Evolutionary conservation across 805 yeast species (phyloP).

Genomic region (Lachancea quebecensis): DNA sequence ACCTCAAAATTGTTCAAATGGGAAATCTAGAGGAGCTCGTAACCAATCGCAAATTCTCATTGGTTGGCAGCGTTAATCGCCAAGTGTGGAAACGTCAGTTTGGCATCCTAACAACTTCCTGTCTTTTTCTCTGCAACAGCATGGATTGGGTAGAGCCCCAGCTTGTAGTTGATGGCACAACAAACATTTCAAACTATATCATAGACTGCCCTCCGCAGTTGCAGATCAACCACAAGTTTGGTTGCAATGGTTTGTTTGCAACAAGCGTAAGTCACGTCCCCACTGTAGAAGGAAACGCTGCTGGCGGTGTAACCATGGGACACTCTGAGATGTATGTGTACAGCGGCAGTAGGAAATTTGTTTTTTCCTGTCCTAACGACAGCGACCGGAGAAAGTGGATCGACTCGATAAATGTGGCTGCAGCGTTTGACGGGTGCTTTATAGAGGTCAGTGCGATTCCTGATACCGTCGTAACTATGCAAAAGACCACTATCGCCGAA

Average conservation of each 20-base stretch:
- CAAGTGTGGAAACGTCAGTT: slow-evolving; percentile 39
- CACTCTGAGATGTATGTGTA: slow-evolving; percentile 32
- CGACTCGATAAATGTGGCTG: slow-evolving; percentile 32
- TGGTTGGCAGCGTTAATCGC: slow-evolving; percentile 23
- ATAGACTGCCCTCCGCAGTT: slow-evolving; percentile 25
- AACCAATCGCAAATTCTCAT: slow-evolving; percentile 26
- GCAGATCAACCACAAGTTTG: slow-evolving; percentile 11
- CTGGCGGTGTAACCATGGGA: neutral
- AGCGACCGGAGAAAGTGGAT: slow-evolving; percentile 56
- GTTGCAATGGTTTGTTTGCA: slow-evolving; percentile 19
- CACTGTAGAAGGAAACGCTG: slow-evolving; percentile 2
- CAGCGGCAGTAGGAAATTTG: slow-evolving; percentile 35
- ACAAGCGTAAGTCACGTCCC: neutral
- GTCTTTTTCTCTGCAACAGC: slow-evolving; percentile 41
- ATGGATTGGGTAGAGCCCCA: slow-evolving; percentile 30
- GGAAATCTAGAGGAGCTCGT: slow-evolving; percentile 35
- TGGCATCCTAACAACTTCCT: slow-evolving; percentile 45
- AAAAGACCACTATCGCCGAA: slow-evolving; percentile 27
- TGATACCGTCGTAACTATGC: slow-evolving; percentile 25
- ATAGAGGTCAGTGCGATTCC: slow-evolving; percentile 22
- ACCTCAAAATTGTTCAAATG: slow-evolving; percentile 29
- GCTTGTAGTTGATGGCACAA: slow-evolving; percentile 17
- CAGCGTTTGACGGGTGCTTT: slow-evolving; percentile 22
- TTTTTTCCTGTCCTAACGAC: slow-evolving; percentile 37
- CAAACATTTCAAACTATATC: slow-evolving; percentile 25